Base-by-base conservation (phyloP, 495 filamentous ascomycete species). In the Aspergillus leporis region DNA sequence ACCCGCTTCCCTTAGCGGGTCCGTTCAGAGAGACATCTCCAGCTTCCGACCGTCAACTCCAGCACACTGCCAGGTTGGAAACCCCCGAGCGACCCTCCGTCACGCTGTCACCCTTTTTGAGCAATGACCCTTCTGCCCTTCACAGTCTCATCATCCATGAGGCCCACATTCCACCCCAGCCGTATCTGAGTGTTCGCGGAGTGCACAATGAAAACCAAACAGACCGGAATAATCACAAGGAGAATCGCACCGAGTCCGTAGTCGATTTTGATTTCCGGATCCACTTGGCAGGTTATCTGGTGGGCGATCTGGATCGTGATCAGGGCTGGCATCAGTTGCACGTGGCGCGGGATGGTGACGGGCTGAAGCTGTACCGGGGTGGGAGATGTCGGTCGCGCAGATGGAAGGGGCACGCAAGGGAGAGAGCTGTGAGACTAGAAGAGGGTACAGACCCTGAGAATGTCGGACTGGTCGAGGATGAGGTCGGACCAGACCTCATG, bases 191-290 rank as follows among this genome's bases (percentile, higher is more conserved):
- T 34, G 55, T 79, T 19, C 52, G 59, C 22, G 77, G 77, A 23
- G 63, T 61, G 4, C 77, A 79, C 52, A 66, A 56, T 9, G 70
- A 77, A 40, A 58, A 62, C 3, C 56, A 53, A 14, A 54, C 62
- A 25, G 40, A 48, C 18, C 18, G 41, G 8, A 58, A 65, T 53
- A 57, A 41, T 41, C 38, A 58, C 8, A 72, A 74, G n/a, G 61
- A 78, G 18, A 70, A 68, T 30, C 64, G 61, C n/a, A 66, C 43
- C 32, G 64, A 67, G 50, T 64, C 51, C 2, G 69, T 78, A 10
- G 63, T 64, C 2, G 77, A 79, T 59, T 79, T 79, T 40, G 40
- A 70, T 8, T 79, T 79, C 58, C 64, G 57, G 19, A 58, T 79
- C 18, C 71, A 79, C 40, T 63, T 78, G 4, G 65, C 68, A 0